Evolutionary conservation across 352 stramenopile genomes (phyloP), one percentile per base, ranked within the genome.

Genomic region (Bremia lactucae): DNA sequence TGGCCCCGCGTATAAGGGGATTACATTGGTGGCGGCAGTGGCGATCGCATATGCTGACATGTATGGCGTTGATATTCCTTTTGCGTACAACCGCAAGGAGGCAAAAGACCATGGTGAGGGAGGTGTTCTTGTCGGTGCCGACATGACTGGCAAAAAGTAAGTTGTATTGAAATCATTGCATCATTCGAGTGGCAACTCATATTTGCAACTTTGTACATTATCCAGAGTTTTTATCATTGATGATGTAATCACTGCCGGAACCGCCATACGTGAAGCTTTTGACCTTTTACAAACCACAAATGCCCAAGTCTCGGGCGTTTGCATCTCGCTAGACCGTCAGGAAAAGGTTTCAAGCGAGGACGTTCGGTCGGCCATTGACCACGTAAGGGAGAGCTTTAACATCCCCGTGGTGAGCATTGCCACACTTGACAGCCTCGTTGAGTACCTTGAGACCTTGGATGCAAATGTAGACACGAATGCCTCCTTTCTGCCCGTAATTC

Each of bases 31-130:
- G 20, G 95, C 93, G 9, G 78, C 96, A 20, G 94, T 98, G 6
- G 89, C 88, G 29, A 92, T 96, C 19, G 85, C 91, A 29, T 93
- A 98, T 23, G 91, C 72, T 19, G 75, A 89, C 29, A 60, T 89
- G 37, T 96, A 94, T 59, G 89, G 88, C 13, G 46, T 93, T 13
- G 86, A 98, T 62, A 52, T 97, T 16, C 89, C 92, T 6, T 98
- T 98, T 62, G 83, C 93, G 1, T 99, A 98, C 74, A 98, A 99
- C 70, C 93, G 96, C 42, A 99, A 99, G 68, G 96, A 99, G 70
- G 87, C 87, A 6, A 99, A 99, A 72, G 95, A 99, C 62, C 96
- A 99, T 67, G 96, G 96, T 31, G 96, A 99, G 66, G 95, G 95
- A 22, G 96, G 96, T 16, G 79, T 86, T 24, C 78, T 99, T 16